Evolutionary conservation across 768 basidiomycete genomes (phyloP), one percentile per base, ranked within the genome.

Genomic region (Trametes cingulata): DNA sequence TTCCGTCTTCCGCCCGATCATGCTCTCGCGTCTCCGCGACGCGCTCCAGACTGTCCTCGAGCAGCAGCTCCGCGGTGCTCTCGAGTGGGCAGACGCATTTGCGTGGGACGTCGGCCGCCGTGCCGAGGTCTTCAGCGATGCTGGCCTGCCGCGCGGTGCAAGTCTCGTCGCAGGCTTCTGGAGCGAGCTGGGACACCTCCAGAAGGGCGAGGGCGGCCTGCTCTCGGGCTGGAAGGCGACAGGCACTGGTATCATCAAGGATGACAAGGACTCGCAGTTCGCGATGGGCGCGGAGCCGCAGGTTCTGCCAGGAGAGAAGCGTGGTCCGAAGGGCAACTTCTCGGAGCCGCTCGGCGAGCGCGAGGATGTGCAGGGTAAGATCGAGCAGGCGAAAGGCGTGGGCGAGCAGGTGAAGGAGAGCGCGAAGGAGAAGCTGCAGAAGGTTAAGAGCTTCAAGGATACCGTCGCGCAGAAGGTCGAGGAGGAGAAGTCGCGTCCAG

Each of bases 221-320:
- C 71, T 77, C 59, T 67, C 74, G 1, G 83, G 77, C 0, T 80
- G 80, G 79, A 73, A 68, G 24, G 82, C 83, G 3, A 90, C 88
- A 0, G 82, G 88, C 0, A 85, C 85, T 0, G 89, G 89, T 0
- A 60, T 90, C 7, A 74, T 90, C 49, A 78, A 84, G 42, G 80
- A 85, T 65, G 82, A 81, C 2, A 70, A 72, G 39, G 74, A 68
- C 39, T 70, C 74, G 42, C 64, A 70, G 49, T 81, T 91, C 48
- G 89, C 88, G 0, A 73, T 90, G 75, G 89, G 89, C 2, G 85
- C 81, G 6, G 87, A 88, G 71, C 89, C 89, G 36, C 89, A 91
- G 76, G 82, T 91, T 33, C 71, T 91, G 27, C 72, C 81, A 25
- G 85, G 87, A 0, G 81, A 85, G 62, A 89, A 91, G 77, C 78